phyloP scores from a whole-genome alignment of 1,284 basidiomycete species.

The Tylopilus sp. region DNA sequence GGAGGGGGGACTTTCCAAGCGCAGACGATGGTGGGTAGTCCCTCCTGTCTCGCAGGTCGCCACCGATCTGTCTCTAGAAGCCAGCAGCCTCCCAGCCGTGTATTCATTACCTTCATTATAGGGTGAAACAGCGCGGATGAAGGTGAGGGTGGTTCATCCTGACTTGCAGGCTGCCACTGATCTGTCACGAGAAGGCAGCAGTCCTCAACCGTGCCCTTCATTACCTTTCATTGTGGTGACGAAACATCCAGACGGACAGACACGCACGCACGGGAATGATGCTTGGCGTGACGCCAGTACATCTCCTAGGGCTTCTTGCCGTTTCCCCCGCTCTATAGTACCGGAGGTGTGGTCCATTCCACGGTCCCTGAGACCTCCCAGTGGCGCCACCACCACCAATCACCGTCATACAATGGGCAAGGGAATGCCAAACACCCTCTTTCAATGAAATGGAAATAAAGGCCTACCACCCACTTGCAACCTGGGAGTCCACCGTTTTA shows the following conservation, averaged over 20 bases:
- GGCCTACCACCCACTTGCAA: constrained; percentile 1
- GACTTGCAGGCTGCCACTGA: constrained; percentile 19
- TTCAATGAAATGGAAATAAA: constrained; percentile 15
- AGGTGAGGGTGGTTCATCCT: constrained; percentile 15
- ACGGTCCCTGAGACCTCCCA: constrained; percentile 29
- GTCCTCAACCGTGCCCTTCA: no score
- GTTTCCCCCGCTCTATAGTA: constrained; percentile 17
- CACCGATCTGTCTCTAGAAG: constrained; percentile 13
- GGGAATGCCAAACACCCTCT: no score
- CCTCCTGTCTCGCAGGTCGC: constrained; percentile 15
- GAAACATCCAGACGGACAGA: neutral
- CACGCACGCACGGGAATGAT: constrained; percentile 11
- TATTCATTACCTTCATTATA: constrained; percentile 12
- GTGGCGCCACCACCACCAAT: constrained; percentile 10
- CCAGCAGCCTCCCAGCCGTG: no score
- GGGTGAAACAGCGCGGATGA: constrained; percentile 2
- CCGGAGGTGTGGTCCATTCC: constrained; percentile 7
- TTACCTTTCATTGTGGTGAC: constrained; percentile 18
- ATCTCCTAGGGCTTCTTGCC: neutral
- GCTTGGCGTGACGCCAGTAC: constrained; percentile 12
- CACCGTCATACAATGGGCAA: constrained; percentile 1
- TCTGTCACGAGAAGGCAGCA: no score
- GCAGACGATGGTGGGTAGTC: constrained; percentile 12
- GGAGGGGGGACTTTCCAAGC: constrained; percentile 15
- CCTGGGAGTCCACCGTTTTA: neutral